Evolutionary conservation across 2,329 filamentous ascomycete species (phyloP).

Genomic region (Pseudogymnoascus sp.): DNA sequence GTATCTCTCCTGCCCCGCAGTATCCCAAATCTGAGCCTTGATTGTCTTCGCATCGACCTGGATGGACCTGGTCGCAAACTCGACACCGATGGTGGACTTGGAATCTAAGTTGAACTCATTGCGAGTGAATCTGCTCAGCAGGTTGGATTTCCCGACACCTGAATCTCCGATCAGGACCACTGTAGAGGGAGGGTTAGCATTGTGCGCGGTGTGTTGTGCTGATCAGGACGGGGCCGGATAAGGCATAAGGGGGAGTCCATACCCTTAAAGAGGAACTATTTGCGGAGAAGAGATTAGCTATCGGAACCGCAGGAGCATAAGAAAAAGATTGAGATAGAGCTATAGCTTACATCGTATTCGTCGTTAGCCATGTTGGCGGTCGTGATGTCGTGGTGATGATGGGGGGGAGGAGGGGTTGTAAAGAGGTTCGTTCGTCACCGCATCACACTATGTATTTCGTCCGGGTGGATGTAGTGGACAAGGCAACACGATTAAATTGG

Average conservation of each 20-base stretch:
- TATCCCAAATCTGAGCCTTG: conserved; percentile 99
- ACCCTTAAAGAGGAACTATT: conserved; percentile 95
- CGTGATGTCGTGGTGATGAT: conserved; percentile 20
- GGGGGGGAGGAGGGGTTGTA: conserved; percentile 16
- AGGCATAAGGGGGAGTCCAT: conserved; percentile 11
- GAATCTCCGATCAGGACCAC: conserved; percentile 99
- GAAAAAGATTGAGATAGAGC: conserved; percentile 11
- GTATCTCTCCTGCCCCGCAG: conserved; percentile 96
- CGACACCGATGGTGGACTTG: conserved; percentile 98
- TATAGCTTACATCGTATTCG: conserved; percentile 89
- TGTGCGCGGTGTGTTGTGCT: conserved; percentile 16
- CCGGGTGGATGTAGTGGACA: conserved; percentile 10
- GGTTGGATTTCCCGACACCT: conserved; percentile 99
- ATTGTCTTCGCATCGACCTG: conserved; percentile 99
- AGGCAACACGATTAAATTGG: conserved; percentile 16
- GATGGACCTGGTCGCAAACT: conserved; percentile 97
- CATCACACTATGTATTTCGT: conserved; percentile 12
- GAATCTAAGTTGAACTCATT: conserved; percentile 99
- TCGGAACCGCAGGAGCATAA: conserved; percentile 29
- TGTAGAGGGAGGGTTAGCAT: conserved; percentile 36
- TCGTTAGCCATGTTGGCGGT: conserved; percentile 86
- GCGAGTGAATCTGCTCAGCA: conserved; percentile 97
- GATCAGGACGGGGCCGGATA: conserved; percentile 6
- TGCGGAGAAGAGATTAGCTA: conserved; percentile 29
- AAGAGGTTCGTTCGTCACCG: conserved; percentile 10